Base-by-base conservation (phyloP, 2,329 filamentous ascomycete species). In the Diaporthe capsici region DNA sequence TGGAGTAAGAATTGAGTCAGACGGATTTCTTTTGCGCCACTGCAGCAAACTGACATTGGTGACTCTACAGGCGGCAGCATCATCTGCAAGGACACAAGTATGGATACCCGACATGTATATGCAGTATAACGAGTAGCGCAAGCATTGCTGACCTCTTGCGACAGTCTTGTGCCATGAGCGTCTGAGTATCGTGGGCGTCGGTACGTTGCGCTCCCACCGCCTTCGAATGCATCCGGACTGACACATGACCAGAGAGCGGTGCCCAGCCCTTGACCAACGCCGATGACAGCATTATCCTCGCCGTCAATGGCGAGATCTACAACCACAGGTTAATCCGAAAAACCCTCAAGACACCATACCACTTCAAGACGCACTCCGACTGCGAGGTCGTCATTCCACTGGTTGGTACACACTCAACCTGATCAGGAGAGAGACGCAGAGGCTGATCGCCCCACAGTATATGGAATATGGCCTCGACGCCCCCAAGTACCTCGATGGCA, bases 251-350 rank as follows among this genome's bases (percentile, higher is more conserved):
- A 96, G 96, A 98, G 85, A 96, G 94, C 82, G 97, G 97, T 84
- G 96, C 97, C 71, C 97, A 99, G 87, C 97, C 97, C 78, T 90
- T 99, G 79, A 94, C 96, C 89, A 98, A 95, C 88, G 92, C 95
- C 80, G 96, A 98, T 84, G 93, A 92, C 79, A 93, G 90, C 81
- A 93, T 99, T 81, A 93, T 96, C 78, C 92, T 99, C 77, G 96
- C 97, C 79, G 97, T 98, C 91, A 99, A 99, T 86, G 97, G 97
- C 86, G 97, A 99, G 85, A 99, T 99, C 84, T 99, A 99, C 91
- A 99, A 99, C 92, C 97, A 99, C 88, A 94, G 96, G 84, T 91
- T 98, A 82, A 90, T 99, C 82, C 94, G 97, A 84, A 98, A 98
- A 88, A 89, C 89, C 81, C 88, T 98, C 81, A 95, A 95, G 87